Evolutionary conservation across 2,329 filamentous ascomycete genomes (phyloP).

Genomic region (Clarireedia hainanense): DNA sequence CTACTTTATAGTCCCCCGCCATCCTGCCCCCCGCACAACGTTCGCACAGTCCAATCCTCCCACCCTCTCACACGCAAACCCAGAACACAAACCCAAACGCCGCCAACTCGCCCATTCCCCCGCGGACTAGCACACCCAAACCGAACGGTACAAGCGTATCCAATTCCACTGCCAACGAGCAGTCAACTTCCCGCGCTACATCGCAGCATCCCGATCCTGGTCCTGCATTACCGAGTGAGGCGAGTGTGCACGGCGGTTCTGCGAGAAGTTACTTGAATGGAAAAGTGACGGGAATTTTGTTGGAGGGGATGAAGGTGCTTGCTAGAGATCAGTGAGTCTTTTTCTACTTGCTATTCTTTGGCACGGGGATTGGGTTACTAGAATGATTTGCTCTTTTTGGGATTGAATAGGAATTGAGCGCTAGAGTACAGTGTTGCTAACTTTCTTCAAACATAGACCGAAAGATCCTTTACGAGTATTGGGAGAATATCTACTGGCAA

Average conservation of each 20-base stretch:
- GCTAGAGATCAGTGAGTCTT: conserved; percentile 60
- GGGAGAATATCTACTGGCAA: conserved; percentile 63
- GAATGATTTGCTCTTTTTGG: neutral
- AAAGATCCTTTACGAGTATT: conserved; percentile 60
- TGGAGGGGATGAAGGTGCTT: conserved; percentile 69
- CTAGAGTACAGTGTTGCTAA: too few species aligned
- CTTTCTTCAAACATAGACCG: conserved; percentile 38
- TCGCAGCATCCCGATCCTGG: conserved; percentile 47
- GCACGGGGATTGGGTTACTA: neutral
- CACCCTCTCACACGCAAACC: neutral
- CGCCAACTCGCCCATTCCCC: conserved; percentile 22
- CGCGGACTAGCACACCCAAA: conserved; percentile 41
- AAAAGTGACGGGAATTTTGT: conserved; percentile 57
- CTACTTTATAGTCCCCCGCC: neutral
- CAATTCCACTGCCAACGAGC: conserved; percentile 30
- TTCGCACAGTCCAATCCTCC: conserved; percentile 11
- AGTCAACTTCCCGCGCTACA: conserved; percentile 43
- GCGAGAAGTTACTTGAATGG: conserved; percentile 64
- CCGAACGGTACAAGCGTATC: conserved; percentile 19
- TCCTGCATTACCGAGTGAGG: conserved; percentile 50
- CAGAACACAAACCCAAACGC: conserved; percentile 8
- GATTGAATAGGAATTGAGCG: neutral
- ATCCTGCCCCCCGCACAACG: neutral
- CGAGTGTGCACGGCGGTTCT: conserved; percentile 58
- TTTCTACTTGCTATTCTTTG: neutral